Conservation (phyloP, 768 basidiomycete species). For the Porphyrellus cyaneotinctus region DNA sequence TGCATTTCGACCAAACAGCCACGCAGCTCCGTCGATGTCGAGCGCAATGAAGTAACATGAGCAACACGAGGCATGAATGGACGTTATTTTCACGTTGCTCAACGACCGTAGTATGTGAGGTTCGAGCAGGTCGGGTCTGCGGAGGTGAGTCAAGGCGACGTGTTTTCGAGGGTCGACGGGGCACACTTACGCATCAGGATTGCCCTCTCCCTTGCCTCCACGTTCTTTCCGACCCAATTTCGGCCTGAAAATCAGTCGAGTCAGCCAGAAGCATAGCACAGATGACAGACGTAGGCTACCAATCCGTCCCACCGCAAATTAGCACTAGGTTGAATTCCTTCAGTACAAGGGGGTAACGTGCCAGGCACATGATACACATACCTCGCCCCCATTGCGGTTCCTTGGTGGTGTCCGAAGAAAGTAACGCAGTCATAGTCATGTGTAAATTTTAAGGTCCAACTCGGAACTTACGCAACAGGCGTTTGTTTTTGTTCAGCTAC, state of each 20-base stretch:
- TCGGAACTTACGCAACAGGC: slow-evolving; percentile 9
- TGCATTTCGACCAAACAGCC: slow-evolving; percentile 86
- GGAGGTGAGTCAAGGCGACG: slow-evolving; percentile 5
- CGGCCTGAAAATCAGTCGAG: slow-evolving; percentile 45
- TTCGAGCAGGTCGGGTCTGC: slow-evolving; percentile 79
- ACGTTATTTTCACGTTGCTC: slow-evolving; percentile 68
- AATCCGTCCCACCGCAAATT: slow-evolving; percentile 85
- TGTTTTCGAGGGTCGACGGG: slow-evolving; percentile 1
- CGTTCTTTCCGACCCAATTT: slow-evolving; percentile 75
- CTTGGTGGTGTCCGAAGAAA: slow-evolving; percentile 21
- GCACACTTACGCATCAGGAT: slow-evolving; percentile 33
- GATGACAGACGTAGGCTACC: slow-evolving; percentile 40
- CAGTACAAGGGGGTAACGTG: slow-evolving; percentile 9
- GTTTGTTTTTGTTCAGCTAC: slow-evolving; percentile 17
- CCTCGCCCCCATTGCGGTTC: slow-evolving; percentile 45
- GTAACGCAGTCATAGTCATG: slow-evolving; percentile 29
- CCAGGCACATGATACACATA: slow-evolving; percentile 15
- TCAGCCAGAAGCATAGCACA: slow-evolving; percentile 4
- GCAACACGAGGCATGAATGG: slow-evolving; percentile 71
- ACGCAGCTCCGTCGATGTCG: slow-evolving; percentile 74
- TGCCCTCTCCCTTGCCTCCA: slow-evolving; percentile 42
- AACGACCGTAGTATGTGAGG: slow-evolving; percentile 89
- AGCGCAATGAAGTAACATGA: slow-evolving; percentile 75
- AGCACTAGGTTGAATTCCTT: slow-evolving; percentile 48
- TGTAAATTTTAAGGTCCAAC: slow-evolving; percentile 23